Evolutionary conservation across 2,329 filamentous ascomycete genomes (phyloP).

Genomic region (Sphaceloma murrayae): DNA sequence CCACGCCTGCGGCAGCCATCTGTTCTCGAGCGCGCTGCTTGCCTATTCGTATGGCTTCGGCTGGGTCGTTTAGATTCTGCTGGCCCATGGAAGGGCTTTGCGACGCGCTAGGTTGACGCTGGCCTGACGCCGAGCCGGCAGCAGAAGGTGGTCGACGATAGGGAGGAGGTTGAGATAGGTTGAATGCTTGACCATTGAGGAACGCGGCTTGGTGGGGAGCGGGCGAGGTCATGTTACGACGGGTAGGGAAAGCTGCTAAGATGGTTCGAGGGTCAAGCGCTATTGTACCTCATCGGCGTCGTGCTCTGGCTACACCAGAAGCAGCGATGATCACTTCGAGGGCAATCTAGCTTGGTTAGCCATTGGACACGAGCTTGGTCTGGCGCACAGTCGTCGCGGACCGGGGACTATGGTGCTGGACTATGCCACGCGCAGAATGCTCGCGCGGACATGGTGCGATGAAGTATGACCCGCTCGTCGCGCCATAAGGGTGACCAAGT

Average conservation of each 20-base stretch:
- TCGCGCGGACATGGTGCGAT: constrained; percentile 11
- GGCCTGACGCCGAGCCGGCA: constrained; percentile 9
- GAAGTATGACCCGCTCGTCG: too few species aligned
- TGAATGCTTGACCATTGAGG: constrained; percentile 19
- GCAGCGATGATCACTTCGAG: background rate
- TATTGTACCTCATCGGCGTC: constrained; percentile 4
- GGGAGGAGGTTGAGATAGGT: constrained; percentile 18
- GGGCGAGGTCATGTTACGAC: constrained; percentile 15
- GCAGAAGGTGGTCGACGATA: constrained; percentile 16
- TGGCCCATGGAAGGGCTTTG: constrained; percentile 11
- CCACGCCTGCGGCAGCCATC: constrained; percentile 44
- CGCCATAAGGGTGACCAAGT: too few species aligned
- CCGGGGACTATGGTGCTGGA: background rate
- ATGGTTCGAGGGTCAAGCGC: constrained; percentile 6
- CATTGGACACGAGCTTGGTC: constrained; percentile 1
- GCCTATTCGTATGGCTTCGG: constrained; percentile 45
- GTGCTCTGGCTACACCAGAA: background rate
- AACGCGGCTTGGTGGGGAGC: constrained; percentile 5
- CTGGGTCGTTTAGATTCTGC: constrained; percentile 21
- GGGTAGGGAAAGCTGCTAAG: background rate
- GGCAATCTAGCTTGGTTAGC: constrained; percentile 2
- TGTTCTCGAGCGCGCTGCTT: constrained; percentile 53
- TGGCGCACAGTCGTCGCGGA: background rate
- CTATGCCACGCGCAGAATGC: constrained; percentile 1
- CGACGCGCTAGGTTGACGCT: constrained; percentile 15